Evolutionary conservation across 139 green algal species (phyloP), one percentile per base, ranked within the genome.

Genomic region (Haematococcus sp.): DNA sequence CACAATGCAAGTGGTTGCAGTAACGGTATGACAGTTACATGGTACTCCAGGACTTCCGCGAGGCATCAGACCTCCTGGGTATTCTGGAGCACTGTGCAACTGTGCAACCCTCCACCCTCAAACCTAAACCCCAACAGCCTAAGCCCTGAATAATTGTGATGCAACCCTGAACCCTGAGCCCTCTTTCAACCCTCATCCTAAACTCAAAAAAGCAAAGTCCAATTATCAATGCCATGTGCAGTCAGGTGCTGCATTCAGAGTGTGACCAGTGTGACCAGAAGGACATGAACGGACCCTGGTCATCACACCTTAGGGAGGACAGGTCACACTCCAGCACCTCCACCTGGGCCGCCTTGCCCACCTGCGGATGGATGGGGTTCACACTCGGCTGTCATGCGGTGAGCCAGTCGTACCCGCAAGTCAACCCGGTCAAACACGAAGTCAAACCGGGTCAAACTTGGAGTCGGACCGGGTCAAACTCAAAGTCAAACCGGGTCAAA

Each of bases 291-390:
- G 55, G 13, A 44, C 15, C 9, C 20, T 23, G 9, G 34, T 19
- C 17, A 54, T 55, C 61, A 28, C 33, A 68, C 61, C 33, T 27
- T 9, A 70, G 22, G 7, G 9, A 35, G 19, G 25, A 35, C 23
- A 56, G 28, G 35, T 70, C 40, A 28, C 35, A 70, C 63, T 70
- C 16, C 35, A 70, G 35, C 17, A 70, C 33, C 20, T 56, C 35
- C 22, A 70, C 33, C 1, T 58, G 19, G 5, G 35, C 63, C 4
- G 4, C 63, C 23, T 70, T 70, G 63, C 63, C 63, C 20, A 70
- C 63, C 63, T 70, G 63, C 17, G 3, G 31, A n/a, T 65, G 25
- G n/a, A 27, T 27, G 54, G 11, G n/a, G 22, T 54, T 15, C 44
- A 61, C 27, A 33, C 25, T 22, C 25, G 27, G 20, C 2, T 27